Percentiles rank a stretch among this genome's conserved stretches.
These are phyloP conservation scores for Beauveria sp. DNA, from an alignment of 2,329 filamentous ascomycete species.

Conservation along the genomic window DNA sequence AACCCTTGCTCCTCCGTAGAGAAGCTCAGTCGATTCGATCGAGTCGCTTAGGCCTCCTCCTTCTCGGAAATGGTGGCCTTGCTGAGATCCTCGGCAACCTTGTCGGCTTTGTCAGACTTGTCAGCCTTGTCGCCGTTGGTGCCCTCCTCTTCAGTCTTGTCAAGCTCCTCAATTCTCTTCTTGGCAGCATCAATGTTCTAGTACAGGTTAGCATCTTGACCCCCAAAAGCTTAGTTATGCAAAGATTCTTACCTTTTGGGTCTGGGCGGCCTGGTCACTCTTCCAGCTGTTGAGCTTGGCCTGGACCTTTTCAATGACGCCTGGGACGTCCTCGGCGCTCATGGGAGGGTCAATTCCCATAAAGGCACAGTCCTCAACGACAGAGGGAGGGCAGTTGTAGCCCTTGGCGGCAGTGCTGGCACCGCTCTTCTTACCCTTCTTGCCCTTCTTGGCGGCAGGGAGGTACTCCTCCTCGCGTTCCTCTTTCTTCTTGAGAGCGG, in stretches of 20 bases:
- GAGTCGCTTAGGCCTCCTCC: constrained; percentile 33
- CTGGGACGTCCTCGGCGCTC: constrained; percentile 73
- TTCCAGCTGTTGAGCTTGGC: constrained; percentile 91
- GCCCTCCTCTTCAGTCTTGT: constrained; percentile 46
- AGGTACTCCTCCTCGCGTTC: constrained; percentile 84
- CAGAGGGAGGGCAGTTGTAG: constrained; percentile 82
- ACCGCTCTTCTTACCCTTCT: constrained; percentile 65
- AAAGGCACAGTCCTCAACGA: constrained; percentile 83
- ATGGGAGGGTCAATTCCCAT: constrained; percentile 84
- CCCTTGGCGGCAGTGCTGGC: constrained; percentile 41
- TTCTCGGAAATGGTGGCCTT: constrained; percentile 46
- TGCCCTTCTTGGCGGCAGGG: constrained; percentile 74
- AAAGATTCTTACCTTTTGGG: constrained; percentile 64
- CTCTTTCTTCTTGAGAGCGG: constrained; percentile 76
- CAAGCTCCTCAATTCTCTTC: constrained; percentile 87
- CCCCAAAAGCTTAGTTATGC: not conserved
- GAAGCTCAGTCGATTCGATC: not conserved
- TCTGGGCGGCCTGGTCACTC: constrained; percentile 80
- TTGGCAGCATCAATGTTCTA: constrained; percentile 96
- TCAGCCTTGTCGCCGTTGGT: constrained; percentile 41
- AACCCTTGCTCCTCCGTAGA: not conserved
- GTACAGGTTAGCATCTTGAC: constrained; percentile 21
- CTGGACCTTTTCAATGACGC: constrained; percentile 79
- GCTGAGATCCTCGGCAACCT: constrained; percentile 44
- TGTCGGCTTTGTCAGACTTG: constrained; percentile 47